phyloP scores from a whole-genome alignment of 108 stramenopile genomes.

The Epipyxis sp. region DNA sequence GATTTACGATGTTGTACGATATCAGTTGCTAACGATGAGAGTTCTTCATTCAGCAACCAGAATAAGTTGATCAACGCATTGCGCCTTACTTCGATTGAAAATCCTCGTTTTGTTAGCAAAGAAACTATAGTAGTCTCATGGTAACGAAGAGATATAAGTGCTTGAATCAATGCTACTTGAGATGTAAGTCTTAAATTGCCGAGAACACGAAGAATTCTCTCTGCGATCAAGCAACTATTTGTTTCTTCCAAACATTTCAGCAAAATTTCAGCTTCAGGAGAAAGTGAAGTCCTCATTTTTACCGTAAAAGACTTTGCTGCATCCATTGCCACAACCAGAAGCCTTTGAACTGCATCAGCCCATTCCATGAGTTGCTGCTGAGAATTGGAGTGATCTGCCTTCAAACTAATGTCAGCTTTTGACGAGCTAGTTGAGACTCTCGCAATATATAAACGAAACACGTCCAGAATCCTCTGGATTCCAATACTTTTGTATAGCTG shows the following conservation, averaged over 20 bases:
- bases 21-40: background rate
- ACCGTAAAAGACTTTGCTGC: background rate
- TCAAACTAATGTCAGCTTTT: background rate
- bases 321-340: slow-evolving; percentile 10
- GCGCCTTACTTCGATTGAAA: background rate
- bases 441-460: background rate
- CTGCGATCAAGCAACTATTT: background rate
- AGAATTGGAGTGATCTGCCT: background rate
- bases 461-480: slow-evolving; percentile 7
- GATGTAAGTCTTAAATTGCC: background rate
- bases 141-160: background rate
- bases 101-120: background rate
- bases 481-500: background rate
- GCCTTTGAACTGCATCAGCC: slow-evolving; percentile 14
- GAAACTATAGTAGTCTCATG: background rate
- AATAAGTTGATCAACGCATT: background rate
- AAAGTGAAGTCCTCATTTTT: background rate
- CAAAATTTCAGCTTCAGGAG: background rate
- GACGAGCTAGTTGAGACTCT: background rate
- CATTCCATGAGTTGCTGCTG: background rate
- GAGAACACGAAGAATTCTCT: slow-evolving; percentile 1
- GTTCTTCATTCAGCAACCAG: background rate
- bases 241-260: background rate
- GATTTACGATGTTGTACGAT: background rate
- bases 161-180: background rate